A percentile compares a stretch with the other conserved stretches of the same genome.
Evolutionary conservation across 768 basidiomycete species (phyloP).

Genomic region (Boletus reticulatus): DNA sequence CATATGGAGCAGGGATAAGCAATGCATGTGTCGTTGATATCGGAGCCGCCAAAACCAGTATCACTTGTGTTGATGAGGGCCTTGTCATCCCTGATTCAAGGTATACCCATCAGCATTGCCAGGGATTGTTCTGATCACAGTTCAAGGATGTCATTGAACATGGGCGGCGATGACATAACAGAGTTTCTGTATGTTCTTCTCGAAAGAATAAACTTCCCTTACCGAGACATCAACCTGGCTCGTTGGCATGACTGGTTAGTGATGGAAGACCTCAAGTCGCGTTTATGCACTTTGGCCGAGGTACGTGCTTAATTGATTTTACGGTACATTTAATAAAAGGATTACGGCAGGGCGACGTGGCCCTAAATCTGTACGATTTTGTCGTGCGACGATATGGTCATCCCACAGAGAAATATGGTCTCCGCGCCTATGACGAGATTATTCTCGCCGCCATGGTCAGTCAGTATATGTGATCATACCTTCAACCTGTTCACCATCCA

Average conservation of each 20-base stretch:
- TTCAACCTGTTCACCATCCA: background rate
- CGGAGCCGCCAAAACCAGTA: slow-evolving; percentile 77
- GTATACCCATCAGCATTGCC: slow-evolving; percentile 39
- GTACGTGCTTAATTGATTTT: slow-evolving; percentile 41
- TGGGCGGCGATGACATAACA: slow-evolving; percentile 95
- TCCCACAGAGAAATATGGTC: slow-evolving; percentile 80
- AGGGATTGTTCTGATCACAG: slow-evolving; percentile 2
- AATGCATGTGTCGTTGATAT: slow-evolving; percentile 96
- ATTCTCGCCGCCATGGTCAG: slow-evolving; percentile 92
- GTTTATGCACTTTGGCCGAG: slow-evolving; percentile 84
- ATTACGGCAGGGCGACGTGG: slow-evolving; percentile 72
- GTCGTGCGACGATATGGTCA: slow-evolving; percentile 74
- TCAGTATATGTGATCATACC: slow-evolving; percentile 33
- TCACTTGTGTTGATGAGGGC: slow-evolving; percentile 95
- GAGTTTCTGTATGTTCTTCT: slow-evolving; percentile 81
- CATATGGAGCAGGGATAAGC: slow-evolving; percentile 93
- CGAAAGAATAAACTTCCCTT: slow-evolving; percentile 82
- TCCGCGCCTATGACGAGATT: slow-evolving; percentile 93
- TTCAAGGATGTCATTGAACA: slow-evolving; percentile 70
- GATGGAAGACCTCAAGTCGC: slow-evolving; percentile 87
- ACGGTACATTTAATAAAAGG: slow-evolving; percentile 1
- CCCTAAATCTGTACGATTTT: slow-evolving; percentile 88
- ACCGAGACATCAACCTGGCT: slow-evolving; percentile 75
- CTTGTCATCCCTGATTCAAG: slow-evolving; percentile 83
- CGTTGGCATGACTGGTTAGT: slow-evolving; percentile 84